Conservation (phyloP, 768 basidiomycete species). For the Hericium coralloides region DNA sequence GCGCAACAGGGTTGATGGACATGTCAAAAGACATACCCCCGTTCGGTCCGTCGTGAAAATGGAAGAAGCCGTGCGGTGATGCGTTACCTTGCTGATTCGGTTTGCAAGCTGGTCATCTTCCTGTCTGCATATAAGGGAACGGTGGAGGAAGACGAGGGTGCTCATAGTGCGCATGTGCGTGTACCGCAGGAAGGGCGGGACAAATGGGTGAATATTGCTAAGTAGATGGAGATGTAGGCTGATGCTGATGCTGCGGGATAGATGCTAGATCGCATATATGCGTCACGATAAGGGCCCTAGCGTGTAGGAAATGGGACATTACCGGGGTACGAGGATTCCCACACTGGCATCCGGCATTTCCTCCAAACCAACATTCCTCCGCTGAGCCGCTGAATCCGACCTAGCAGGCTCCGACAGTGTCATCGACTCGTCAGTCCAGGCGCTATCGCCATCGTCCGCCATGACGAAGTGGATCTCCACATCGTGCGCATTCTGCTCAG, state of each 20-base stretch:
- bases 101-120: neutral
- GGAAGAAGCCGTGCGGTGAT: neutral
- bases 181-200: neutral
- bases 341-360: neutral
- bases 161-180: neutral
- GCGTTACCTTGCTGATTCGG: too few relatives aligned
- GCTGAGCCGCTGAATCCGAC: neutral
- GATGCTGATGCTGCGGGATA: neutral
- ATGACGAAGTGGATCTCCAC: constrained; percentile 10
- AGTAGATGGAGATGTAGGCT: neutral
- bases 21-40: neutral
- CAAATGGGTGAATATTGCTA: neutral
- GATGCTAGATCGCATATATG: neutral
- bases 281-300: too few relatives aligned
- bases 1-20: neutral
- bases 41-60: neutral
- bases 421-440: neutral
- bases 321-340: neutral
- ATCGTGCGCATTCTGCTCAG: constrained; percentile 11
- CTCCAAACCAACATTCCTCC: neutral
- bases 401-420: neutral
- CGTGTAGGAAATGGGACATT: neutral
- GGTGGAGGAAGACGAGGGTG: neutral
- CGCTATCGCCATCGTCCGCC: constrained; percentile 1
- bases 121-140: neutral